phyloP scores from a whole-genome alignment of 495 filamentous ascomycete species.

The Amorphotheca resinae region DNA sequence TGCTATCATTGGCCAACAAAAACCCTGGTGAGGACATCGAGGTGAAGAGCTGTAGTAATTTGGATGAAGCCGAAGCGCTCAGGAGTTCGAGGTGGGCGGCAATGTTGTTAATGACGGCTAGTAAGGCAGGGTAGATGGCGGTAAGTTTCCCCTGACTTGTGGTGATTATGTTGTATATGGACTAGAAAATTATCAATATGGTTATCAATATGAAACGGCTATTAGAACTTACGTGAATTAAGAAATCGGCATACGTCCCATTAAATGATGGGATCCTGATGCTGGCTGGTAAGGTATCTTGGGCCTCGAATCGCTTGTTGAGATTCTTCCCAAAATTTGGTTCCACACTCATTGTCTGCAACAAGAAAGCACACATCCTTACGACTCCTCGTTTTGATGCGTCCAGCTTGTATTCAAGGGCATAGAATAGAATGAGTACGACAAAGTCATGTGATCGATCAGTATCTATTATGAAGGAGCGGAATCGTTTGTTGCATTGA shows the following conservation, averaged over 20 bases:
- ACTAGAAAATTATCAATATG: constrained; percentile 43
- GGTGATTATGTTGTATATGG: constrained; percentile 84
- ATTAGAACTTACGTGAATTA: constrained; percentile 64
- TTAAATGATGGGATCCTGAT: constrained; percentile 75
- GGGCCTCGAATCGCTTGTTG: constrained; percentile 79
- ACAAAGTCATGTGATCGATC: constrained; percentile 89
- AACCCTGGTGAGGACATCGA: constrained; percentile 94
- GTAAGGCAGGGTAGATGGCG: constrained; percentile 82
- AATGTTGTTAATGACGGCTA: constrained; percentile 90
- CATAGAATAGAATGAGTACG: constrained; percentile 83
- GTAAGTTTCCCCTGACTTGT: constrained; percentile 83
- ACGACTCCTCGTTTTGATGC: constrained; percentile 84
- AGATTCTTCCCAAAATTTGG: constrained; percentile 80
- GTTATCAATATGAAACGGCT: background rate
- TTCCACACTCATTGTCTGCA: constrained; percentile 92
- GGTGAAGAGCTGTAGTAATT: constrained; percentile 77
- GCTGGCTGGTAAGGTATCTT: constrained; percentile 71
- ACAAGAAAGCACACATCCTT: constrained; percentile 89
- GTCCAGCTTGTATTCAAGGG: constrained; percentile 75
- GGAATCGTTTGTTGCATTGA: constrained; percentile 95
- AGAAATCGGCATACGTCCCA: constrained; percentile 86
- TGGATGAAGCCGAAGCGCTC: constrained; percentile 61
- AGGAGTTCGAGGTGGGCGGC: constrained; percentile 70
- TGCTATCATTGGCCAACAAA: constrained; percentile 88
- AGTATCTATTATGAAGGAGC: constrained; percentile 94